phyloP scores from a whole-genome alignment of 2,329 filamentous ascomycete genomes.

The Fusarium musae region DNA sequence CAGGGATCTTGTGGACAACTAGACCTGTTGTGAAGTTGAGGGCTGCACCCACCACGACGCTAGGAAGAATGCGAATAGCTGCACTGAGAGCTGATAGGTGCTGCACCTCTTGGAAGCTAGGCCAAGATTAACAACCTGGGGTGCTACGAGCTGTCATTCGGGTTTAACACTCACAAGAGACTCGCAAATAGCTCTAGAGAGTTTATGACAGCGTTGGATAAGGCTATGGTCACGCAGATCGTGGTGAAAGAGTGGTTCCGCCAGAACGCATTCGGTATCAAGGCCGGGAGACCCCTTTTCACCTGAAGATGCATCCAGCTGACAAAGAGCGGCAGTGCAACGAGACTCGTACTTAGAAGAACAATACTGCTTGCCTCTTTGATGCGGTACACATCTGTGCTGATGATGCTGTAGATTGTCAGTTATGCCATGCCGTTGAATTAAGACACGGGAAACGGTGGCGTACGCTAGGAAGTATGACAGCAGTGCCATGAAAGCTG shows the following conservation, averaged over 20 bases:
- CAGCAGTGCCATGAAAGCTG: constrained; percentile 58
- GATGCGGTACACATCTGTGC: constrained; percentile 54
- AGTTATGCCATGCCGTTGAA: neutral
- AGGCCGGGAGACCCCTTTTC: constrained; percentile 57
- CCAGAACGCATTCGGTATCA: constrained; percentile 73
- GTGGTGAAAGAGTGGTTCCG: constrained; percentile 65
- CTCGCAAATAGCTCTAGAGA: constrained; percentile 59
- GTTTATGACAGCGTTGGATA: constrained; percentile 59
- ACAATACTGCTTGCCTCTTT: constrained; percentile 56
- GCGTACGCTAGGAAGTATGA: constrained; percentile 66
- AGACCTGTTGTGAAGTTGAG: constrained; percentile 58
- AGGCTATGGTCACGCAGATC: constrained; percentile 62
- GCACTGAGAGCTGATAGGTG: constrained; percentile 55
- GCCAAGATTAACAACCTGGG: neutral
- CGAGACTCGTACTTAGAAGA: constrained; percentile 56
- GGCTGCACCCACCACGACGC: constrained; percentile 55
- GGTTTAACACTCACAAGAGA: constrained; percentile 56
- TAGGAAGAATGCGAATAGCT: constrained; percentile 57
- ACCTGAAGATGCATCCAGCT: constrained; percentile 65
- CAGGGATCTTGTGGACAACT: constrained; percentile 56
- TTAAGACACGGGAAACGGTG: neutral
- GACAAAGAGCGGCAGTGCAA: constrained; percentile 60
- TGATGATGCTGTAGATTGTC: constrained; percentile 46
- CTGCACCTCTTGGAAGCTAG: constrained; percentile 63
- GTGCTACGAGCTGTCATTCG: neutral